Base-by-base conservation (phyloP, 495 filamentous ascomycete species). In the Penicillium maclennaniae region DNA sequence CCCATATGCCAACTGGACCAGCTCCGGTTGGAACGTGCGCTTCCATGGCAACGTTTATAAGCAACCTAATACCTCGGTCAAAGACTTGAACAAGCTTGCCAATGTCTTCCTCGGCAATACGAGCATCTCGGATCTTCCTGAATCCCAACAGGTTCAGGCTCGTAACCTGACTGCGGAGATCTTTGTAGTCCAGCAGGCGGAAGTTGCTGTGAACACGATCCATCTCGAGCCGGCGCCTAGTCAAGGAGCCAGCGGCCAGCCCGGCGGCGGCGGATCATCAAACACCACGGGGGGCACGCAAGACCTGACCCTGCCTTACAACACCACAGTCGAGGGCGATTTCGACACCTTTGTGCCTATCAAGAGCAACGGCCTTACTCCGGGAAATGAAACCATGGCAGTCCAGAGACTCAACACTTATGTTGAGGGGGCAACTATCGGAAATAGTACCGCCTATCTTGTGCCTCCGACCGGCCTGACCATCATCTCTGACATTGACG, bases 41-140 rank as follows among this genome's bases (percentile, higher is more conserved):
- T 83, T 91, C 61, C 87, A 86, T 54, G 88, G 87, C 55, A 89
- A 89, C 60, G 83, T 89, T 16, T 92, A 85, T 73, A 91, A 89
- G 57, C 80, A 86, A 51, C 86, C 88, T 26, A 80, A 87, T 37
- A 84, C 84, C 37, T 78, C 79, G 1, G 64, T 81, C 46, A 66
- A 71, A 20, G 86, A 77, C 46, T 69, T 90, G 37, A 72, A 91
- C 61, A 71, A 83, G 37, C 74, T 89, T 7, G 86, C 86, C 46
- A 82, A 91, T 61, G 66, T 79, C 7, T 90, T 91, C 67, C 77
- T 92, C 25, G 72, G 87, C 53, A 82, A 79, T 45, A 79, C 79
- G 4, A 75, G 76, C 50, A 78, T 89, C 45, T 61, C 80, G 15
- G 68, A 81, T 9, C 73, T 91, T 4, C 78, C 83, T 4, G 60